Evolutionary conservation across 2,329 filamentous ascomycete genomes (phyloP), one percentile per base, ranked within the genome.

Genomic region (Fusarium hainanense): DNA sequence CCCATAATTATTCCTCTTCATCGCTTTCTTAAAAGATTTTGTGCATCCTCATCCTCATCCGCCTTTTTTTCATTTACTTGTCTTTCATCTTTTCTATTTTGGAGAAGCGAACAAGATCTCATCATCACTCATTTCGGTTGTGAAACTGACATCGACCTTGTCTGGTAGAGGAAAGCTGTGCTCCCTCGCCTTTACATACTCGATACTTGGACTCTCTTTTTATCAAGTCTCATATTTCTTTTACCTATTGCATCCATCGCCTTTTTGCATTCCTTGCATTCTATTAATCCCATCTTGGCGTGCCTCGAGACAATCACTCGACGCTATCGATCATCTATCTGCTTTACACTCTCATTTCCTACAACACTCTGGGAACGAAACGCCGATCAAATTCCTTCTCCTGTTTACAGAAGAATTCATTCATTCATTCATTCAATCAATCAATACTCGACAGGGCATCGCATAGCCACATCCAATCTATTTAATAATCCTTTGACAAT

Each of bases 91-190:
- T 51, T 43, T 63, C 47, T 43, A 32, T 40, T 46, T 48, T 52
- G 23, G 47, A 65, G n/a, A 54, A 68, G 40, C 56, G 73, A 70
- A 57, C 66, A 74, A 37, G 34, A 68, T 40, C 54, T 47, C 54
- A 59, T 47, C 54, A 59, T 42, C 63, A 47, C 61, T 73, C 70
- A 58, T 69, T 71, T 74, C 72, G 59, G 57, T 49, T 70, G 70
- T 74, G 60, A 52, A 66, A 74, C 72, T 47, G 23, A 51, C 48
- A 40, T n/a, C 34, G 18, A 37, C 18, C 34, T 37, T 37, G 44
- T 46, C 40, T 56, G 50, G 54, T 50, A 57, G 41, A 67, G 69
- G 67, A 68, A 66, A 75, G 72, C 72, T 74, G 72, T 65, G 72
- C 72, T 74, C 66, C 72, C 71, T 71, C 58, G 44, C 62, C 49